Conservation (phyloP, 805 yeast species). For the Brettanomyces anomalus region DNA sequence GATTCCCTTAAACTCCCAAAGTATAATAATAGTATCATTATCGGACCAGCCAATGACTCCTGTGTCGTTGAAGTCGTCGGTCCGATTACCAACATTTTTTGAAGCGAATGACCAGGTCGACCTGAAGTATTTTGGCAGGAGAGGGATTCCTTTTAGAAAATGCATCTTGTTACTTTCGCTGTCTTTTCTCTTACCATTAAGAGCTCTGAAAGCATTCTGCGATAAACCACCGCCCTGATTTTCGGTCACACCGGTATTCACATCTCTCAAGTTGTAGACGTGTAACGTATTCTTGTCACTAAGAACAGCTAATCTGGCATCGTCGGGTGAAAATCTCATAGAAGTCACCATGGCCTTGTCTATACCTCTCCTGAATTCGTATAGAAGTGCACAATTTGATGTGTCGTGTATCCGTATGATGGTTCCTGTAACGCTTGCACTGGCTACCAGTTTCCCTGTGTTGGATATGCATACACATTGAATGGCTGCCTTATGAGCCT, state of each 20-base stretch:
- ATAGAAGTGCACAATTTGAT: slow-evolving; percentile 56
- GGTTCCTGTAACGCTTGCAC: slow-evolving; percentile 79
- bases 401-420: slow-evolving; percentile 68
- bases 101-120: slow-evolving; percentile 88
- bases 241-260: slow-evolving; percentile 4
- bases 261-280: slow-evolving; percentile 44
- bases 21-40: slow-evolving; percentile 60
- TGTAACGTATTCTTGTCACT: slow-evolving; percentile 89
- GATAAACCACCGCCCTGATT: neutral
- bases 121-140: slow-evolving; percentile 57
- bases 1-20: slow-evolving; percentile 65
- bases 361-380: slow-evolving; percentile 82
- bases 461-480: slow-evolving; percentile 55
- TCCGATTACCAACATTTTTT: slow-evolving; percentile 37
- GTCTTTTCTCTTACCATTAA: slow-evolving; percentile 11
- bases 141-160: slow-evolving; percentile 50
- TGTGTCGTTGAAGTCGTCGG: slow-evolving; percentile 18
- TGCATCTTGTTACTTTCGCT: slow-evolving; percentile 39
- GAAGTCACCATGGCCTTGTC: slow-evolving; percentile 78
- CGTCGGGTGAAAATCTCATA: slow-evolving; percentile 75
- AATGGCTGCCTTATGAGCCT: slow-evolving; percentile 67
- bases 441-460: slow-evolving; percentile 62
- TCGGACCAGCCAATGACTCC: slow-evolving; percentile 70
- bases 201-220: slow-evolving; percentile 15
- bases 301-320: slow-evolving; percentile 69